Base-by-base conservation (phyloP, 1,284 basidiomycete species). In the Moesziomyces sp. region DNA sequence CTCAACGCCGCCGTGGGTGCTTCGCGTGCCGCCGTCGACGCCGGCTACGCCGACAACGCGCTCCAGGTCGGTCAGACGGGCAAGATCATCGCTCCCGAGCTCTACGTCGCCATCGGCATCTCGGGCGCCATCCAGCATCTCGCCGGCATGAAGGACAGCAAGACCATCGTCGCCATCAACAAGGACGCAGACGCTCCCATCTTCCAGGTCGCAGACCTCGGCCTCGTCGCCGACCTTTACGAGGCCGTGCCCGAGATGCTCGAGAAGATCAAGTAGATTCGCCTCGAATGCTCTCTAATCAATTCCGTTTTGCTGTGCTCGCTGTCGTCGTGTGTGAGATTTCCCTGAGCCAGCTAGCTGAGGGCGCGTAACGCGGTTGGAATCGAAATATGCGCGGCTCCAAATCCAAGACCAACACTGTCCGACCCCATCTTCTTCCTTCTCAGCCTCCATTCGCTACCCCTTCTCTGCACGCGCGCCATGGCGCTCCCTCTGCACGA, bases 181-280 rank as follows among this genome's bases (percentile, higher is more conserved):
- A 99, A 99, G 93, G 96, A 98, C 84, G 88, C 94, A 50, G 96
- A 99, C 82, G 97, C 97, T 18, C 97, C 97, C 6, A 99, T 99
- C 83, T 98, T 98, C 90, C 96, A 99, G 86, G 91, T 99, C 1
- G 97, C 97, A 40, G 97, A 99, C 85, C 89, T 92, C 19, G 97
- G 97, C 6, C 89, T 99, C 23, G 95, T 98, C 4, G 96, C 85
- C 4, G 85, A 85, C 77, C 59, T 83, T 23, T 81, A 82, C 64
- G 80, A 84, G 46, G 83, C 83, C 16, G 83, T 84, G 18, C 83
- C 83, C n/a, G 82, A 83, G 75, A 63, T 84, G 64, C 70, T 73
- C 45, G 63, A 72, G 59, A 72, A 72, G 69, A 66, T 72, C 63
- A 71, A 71, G 63, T 67, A 63, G 42, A 40, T 26, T 10, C 24